Conservation (phyloP, 768 basidiomycete genomes). For the Hydnum rufescens region DNA sequence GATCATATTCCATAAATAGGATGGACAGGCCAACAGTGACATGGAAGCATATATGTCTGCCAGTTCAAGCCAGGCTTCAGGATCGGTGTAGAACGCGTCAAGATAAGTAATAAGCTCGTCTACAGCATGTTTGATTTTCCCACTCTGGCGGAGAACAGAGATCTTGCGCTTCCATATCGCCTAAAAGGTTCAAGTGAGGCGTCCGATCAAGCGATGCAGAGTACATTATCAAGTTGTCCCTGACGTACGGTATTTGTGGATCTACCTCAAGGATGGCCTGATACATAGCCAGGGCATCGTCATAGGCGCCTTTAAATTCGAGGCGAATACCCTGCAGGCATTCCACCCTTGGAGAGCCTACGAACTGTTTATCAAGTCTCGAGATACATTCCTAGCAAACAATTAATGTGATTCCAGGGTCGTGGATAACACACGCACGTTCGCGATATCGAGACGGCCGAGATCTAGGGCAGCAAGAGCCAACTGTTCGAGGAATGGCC, state of each 20-base stretch:
- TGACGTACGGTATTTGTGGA: constrained; percentile 48
- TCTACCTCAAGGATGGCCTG: constrained; percentile 38
- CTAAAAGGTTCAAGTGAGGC: constrained; percentile 18
- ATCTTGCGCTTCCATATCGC: constrained; percentile 66
- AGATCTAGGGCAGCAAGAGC: constrained; percentile 59
- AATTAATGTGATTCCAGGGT: not conserved
- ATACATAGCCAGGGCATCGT: constrained; percentile 42
- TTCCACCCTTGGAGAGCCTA: constrained; percentile 60
- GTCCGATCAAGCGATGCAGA: not conserved
- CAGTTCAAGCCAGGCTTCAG: constrained; percentile 76
- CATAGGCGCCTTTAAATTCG: constrained; percentile 43
- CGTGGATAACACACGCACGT: constrained; percentile 25
- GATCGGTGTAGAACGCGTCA: constrained; percentile 76
- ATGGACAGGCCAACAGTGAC: not conserved
- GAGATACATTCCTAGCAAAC: constrained; percentile 36
- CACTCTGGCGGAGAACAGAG: constrained; percentile 42
- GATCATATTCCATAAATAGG: not conserved
- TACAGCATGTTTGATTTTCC: constrained; percentile 45
- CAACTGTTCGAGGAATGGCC: constrained; percentile 67
- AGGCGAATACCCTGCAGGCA: constrained; percentile 59
- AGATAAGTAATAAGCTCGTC: constrained; percentile 52
- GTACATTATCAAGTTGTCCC: constrained; percentile 12
- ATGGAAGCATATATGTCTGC: constrained; percentile 40
- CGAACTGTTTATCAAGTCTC: constrained; percentile 45
- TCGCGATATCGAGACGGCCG: constrained; percentile 49